Conservation (phyloP, 768 basidiomycete genomes). For the Leccinum rimulosum region DNA sequence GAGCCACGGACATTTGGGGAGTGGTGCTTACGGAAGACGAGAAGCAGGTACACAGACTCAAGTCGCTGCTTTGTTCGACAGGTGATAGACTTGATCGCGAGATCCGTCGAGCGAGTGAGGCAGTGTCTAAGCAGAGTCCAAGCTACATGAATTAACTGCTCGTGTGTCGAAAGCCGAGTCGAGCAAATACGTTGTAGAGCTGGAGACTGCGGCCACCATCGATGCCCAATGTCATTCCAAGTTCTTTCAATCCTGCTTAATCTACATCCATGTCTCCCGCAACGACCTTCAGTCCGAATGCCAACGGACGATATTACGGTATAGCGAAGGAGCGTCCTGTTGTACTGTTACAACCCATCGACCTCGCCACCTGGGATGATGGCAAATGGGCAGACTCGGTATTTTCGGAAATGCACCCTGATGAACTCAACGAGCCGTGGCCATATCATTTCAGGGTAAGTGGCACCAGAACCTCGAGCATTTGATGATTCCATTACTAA, state of each 20-base stretch:
- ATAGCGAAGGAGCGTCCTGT: background rate
- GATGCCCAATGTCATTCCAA: background rate
- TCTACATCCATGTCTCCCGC: slow-evolving; percentile 4
- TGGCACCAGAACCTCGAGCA: background rate
- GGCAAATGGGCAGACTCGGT: slow-evolving; percentile 15
- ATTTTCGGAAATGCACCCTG: slow-evolving; percentile 31
- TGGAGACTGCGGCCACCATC: slow-evolving; percentile 34
- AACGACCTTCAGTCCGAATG: slow-evolving; percentile 1
- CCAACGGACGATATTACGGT: background rate
- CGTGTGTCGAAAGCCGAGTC: slow-evolving; percentile 42
- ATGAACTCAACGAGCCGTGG: slow-evolving; percentile 49
- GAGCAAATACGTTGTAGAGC: slow-evolving; percentile 38
- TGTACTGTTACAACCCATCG: slow-evolving; percentile 18
- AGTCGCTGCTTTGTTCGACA: slow-evolving; percentile 48
- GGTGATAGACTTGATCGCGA: slow-evolving; percentile 58
- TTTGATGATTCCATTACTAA: slow-evolving; percentile 1
- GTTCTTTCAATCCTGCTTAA: background rate
- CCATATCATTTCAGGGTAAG: slow-evolving; percentile 49
- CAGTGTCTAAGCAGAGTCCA: slow-evolving; percentile 50
- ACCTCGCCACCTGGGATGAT: slow-evolving; percentile 29
- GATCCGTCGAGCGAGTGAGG: slow-evolving; percentile 51
- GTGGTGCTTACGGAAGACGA: slow-evolving; percentile 54
- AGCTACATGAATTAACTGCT: slow-evolving; percentile 39
- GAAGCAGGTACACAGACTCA: slow-evolving; percentile 51
- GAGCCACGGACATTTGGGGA: slow-evolving; percentile 37